Base-by-base conservation (phyloP, 441 rosid genomes). In the Adansonia grandidieri region DNA sequence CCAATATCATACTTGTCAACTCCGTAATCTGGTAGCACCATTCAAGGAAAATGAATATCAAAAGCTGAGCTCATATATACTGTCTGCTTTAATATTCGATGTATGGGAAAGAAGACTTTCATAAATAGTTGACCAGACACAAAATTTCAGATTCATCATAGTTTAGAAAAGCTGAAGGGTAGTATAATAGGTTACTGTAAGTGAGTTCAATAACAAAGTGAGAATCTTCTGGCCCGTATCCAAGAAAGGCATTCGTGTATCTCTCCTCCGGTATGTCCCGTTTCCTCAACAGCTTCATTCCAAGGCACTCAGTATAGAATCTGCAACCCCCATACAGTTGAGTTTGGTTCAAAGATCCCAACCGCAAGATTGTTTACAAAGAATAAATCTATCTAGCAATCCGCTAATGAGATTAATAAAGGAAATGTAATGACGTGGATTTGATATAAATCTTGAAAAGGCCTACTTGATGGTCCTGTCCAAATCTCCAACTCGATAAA, bases 401-500 rank as follows among this genome's bases (percentile, higher is more conserved):
- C 64, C 3, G 2, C 9, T 20, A 1, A 44, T 0, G 13, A 73
- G 40, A 28, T 24, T 62, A 75, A 47, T 17, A n/a, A 66, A 51
- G 2, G 62, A 65, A 32, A 66, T 17, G 22, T 4, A 22, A 53
- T 11, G 32, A 65, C 1, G 32, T 24, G 28, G 53, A 72, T 54
- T 69, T 17, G 32, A 17, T 6, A 24, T 2, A 28, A 28, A 63
- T 48, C 17, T 32, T 2, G 15, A 51, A 17, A 63, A 48, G 24
- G 44, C 57, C 42, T 87, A 96, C 99, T 96, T 96, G 19, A 96
- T 91, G 11, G 99, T 94, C 76, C 92, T 82, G 78, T 96, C 99
- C 86, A 96, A 77, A 81, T 96, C 99, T 48, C 98, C 97, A 69
- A 96, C 99, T 10, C 98, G 97, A 83, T 96, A 96, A 81, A 96